Conservation (phyloP, 2,329 filamentous ascomycete species). For the Ophiostoma sp. region DNA sequence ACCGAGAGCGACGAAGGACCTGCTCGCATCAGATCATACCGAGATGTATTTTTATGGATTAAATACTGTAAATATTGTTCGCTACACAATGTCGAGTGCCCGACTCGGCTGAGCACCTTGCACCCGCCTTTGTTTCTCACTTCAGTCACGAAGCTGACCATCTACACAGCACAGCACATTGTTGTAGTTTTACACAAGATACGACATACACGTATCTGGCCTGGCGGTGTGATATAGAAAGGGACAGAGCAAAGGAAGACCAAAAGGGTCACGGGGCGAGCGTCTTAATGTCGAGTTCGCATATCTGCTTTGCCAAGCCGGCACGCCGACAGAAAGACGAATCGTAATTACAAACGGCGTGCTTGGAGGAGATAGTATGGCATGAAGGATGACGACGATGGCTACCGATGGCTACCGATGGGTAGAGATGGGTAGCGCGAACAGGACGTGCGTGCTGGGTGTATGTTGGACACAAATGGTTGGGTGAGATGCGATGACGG, state of each 20-base stretch:
- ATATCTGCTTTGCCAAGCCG: neutral
- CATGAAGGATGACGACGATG: too few species aligned
- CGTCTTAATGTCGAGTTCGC: too few species aligned
- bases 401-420: too few species aligned
- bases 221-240: neutral
- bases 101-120: constrained; percentile 1
- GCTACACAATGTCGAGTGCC: neutral
- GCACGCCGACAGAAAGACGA: neutral
- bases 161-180: too few species aligned
- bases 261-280: neutral
- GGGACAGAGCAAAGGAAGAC: neutral
- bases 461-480: neutral
- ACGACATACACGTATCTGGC: too few species aligned
- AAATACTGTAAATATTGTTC: neutral
- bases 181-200: too few species aligned
- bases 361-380: too few species aligned
- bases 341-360: neutral
- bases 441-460: neutral
- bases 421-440: neutral
- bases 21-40: neutral
- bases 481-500: constrained; percentile 5
- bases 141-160: too few species aligned
- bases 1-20: neutral
- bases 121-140: neutral
- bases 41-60: neutral